These are phyloP conservation scores for Forsythia suspensa DNA, from an alignment of 257 asterid genomes.

Conservation along the genomic window DNA sequence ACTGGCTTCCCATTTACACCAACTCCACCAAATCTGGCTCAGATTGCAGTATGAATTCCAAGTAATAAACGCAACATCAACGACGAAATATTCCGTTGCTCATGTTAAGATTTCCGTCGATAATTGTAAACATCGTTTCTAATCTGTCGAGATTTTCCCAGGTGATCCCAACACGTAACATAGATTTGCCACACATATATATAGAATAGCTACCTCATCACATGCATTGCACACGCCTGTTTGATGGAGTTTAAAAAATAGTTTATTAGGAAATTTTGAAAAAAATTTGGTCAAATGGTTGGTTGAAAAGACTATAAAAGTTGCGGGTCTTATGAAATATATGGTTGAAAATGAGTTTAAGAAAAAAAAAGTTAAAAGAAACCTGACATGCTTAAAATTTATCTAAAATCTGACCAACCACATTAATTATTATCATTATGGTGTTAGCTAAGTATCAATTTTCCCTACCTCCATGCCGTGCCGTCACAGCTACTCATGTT, in stretches of 20 bases:
- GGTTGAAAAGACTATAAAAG: too few relatives aligned
- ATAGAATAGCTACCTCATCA: constrained; percentile 26
- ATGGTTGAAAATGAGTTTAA: too few relatives aligned
- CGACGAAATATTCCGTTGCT: not conserved
- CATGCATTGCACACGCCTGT: constrained; percentile 29
- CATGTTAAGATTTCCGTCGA: not conserved
- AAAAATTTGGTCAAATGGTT: too few relatives aligned
- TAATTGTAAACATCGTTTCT: not conserved
- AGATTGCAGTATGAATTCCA: not conserved
- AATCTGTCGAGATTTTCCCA: not conserved
- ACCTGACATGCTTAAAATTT: too few relatives aligned
- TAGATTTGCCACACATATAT: constrained; percentile 12
- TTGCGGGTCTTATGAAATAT: too few relatives aligned
- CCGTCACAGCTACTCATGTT: constrained; percentile 59
- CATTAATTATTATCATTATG: constrained; percentile 24
- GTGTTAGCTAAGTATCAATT: constrained; percentile 27
- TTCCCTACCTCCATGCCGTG: constrained; percentile 42
- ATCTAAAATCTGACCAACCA: constrained; percentile 26
- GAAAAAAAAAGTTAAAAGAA: too few relatives aligned
- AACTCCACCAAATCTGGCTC: not conserved
- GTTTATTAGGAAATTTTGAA: too few relatives aligned
- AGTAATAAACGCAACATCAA: not conserved
- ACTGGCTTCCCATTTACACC: not conserved
- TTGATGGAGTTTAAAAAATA: too few relatives aligned
- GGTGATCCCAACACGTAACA: constrained; percentile 24